Conservation (phyloP, 2,329 filamentous ascomycete genomes). For the Xenoacremonium recifei region DNA sequence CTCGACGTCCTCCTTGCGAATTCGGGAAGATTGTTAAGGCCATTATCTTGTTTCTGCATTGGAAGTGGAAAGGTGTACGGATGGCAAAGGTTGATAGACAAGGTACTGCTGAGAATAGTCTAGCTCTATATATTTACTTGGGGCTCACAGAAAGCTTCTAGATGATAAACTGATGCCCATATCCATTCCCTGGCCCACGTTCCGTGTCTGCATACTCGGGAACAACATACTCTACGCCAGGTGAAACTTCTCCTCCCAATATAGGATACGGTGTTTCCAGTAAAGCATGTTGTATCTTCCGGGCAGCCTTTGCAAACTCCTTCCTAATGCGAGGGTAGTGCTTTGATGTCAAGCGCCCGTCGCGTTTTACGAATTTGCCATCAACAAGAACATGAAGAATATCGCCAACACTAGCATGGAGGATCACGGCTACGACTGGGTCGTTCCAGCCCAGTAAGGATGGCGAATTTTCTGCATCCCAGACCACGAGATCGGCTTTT, state of each 20-base stretch:
- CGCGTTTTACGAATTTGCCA: constrained; percentile 47
- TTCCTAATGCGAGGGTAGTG: constrained; percentile 28
- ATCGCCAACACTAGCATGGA: constrained; percentile 54
- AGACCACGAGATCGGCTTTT: constrained; percentile 54
- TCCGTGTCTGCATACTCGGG: constrained; percentile 2
- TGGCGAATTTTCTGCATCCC: constrained; percentile 45
- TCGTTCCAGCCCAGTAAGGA: constrained; percentile 53
- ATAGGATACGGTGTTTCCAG: constrained; percentile 23
- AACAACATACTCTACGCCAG: neutral
- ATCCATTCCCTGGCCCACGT: constrained; percentile 2
- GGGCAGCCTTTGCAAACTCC: constrained; percentile 33
- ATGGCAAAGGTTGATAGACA: too few relatives aligned
- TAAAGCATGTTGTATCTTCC: constrained; percentile 28
- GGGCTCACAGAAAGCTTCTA: too few relatives aligned
- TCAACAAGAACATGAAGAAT: constrained; percentile 49
- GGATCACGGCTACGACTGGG: constrained; percentile 53
- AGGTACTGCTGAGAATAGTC: too few relatives aligned
- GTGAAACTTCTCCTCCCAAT: constrained; percentile 22
- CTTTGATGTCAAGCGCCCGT: constrained; percentile 34
- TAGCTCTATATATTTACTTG: too few relatives aligned
- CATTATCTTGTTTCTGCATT: too few relatives aligned
- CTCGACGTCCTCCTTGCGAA: too few relatives aligned
- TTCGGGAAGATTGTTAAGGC: too few relatives aligned
- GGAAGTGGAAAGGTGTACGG: too few relatives aligned
- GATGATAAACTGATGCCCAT: too few relatives aligned